Base-by-base conservation (phyloP, 2,329 filamentous ascomycete genomes). In the Alternaria alternata region DNA sequence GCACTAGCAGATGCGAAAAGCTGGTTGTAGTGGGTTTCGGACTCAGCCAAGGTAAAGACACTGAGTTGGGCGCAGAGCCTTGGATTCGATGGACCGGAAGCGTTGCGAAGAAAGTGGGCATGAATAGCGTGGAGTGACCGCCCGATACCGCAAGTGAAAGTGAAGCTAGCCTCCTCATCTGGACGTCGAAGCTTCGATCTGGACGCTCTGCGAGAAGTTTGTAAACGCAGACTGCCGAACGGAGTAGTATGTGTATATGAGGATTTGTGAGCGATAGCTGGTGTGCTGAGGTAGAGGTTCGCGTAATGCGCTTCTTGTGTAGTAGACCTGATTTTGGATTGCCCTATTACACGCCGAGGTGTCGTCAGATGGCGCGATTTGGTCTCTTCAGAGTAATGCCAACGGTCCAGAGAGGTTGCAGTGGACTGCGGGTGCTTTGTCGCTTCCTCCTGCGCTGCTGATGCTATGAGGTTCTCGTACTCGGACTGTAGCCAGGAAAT, bases 401-500 rank as follows among this genome's bases (percentile, higher is more conserved):
- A 64, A 3, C 41, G 49, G 48, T 60, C 59, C 5, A 60, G 39
- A 8, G 62, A 28, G 5, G 38, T 51, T 4, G 62, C 57, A 7
- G 56, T 55, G 20, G 59, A 54, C 24, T 14, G 11, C 1, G 41
- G 18, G 26, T 62, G 34, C 26, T 47, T 54, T 3, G 39, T 28
- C 3, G 62, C 62, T 34, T 57, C 54, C 52, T 65, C 56, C 7
- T 62, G 62, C 14, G 56, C n/a, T 16, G 62, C 62, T 7, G 62
- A 65, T 32, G 36, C 53, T 8, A 61, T 42, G 6, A 64, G 58
- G 20, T 54, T 39, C 9, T 59, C 41, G 22, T 59, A 61, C 28
- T 61, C 54, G 16, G 24, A 49, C 6, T 51, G 54, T 7, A 61
- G 18, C 47, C 51, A 54, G 28, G 38, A 18, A 32, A 53, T 41